Base-by-base conservation (phyloP, 768 basidiomycete species). In the Naganishia randhawae region DNA sequence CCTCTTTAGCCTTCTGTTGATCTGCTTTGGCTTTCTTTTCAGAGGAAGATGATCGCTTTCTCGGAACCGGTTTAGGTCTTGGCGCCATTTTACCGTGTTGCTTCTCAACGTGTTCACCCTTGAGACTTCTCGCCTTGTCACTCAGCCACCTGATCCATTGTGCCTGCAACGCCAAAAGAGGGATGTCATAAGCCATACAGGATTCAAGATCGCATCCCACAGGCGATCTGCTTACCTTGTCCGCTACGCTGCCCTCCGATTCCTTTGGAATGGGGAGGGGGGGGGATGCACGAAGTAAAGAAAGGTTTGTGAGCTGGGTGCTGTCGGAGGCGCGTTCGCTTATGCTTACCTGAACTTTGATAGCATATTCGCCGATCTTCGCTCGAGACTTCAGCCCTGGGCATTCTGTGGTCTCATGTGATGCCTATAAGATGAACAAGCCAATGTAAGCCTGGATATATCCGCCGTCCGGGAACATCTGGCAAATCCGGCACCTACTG, bases 61-160 rank as follows among this genome's bases (percentile, higher is more conserved):
- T 41, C 19, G 37, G 57, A 7, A 61, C 37, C 8, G 37, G 37
- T 42, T 39, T 35, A 61, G 57, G 57, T 19, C 35, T 19, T 11
- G 22, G n/a, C n/a, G n/a, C n/a, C n/a, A n/a, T n/a, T n/a, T n/a
- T n/a, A n/a, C n/a, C n/a, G n/a, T n/a, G n/a, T n/a, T n/a, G n/a
- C n/a, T n/a, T n/a, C n/a, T n/a, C n/a, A n/a, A n/a, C n/a, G n/a
- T n/a, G n/a, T n/a, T n/a, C n/a, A n/a, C n/a, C n/a, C n/a, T n/a
- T n/a, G n/a, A 61, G 27, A 39, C 1, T 27, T 25, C 27, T 61
- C 17, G 25, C 39, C 57, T 29, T 61, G 13, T 61, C 57, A 2
- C 27, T 39, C 25, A 61, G 17, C 57, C 57, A 61, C 37, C 29
- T 61, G 57, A 61, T 61, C 57, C 57, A 61, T 61, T 61, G 57